Base-by-base conservation (phyloP, 306 rosid genomes). In the Vicia sativa region DNA sequence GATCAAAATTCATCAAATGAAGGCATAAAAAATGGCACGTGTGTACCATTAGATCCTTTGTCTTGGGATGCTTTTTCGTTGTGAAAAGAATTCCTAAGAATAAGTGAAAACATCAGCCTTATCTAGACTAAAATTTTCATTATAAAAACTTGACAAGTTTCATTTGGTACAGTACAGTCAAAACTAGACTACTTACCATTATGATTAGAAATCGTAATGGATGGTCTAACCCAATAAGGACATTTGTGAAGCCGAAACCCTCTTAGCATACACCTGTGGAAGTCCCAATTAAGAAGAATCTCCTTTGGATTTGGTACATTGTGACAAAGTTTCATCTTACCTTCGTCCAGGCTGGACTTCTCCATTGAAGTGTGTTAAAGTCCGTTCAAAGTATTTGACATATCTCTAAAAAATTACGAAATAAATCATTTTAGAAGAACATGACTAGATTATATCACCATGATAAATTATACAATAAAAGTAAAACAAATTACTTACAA, bases 161-260 rank as follows among this genome's bases (percentile, higher is more conserved):
- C 50, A 68, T 48, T 72, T 48, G 31, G 68, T 45, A 58, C 65
- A 54, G 23, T 14, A 21, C 61, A 29, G 73, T 21, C 25, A 37
- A 76, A 44, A 54, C 65, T 66, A 41, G 28, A 19, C 43, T 63
- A 59, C 68, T 68, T 77, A 92, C 98, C 95, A 18, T 52, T 86
- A 75, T 92, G 98, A 84, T 87, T 77, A 43, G 95, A 92, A 69
- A 92, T 70, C 42, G 95, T 89, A 74, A 92, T 78, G 60, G 93
- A 86, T 25, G 96, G 98, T 60, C 92, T 87, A 62, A 92, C 58
- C 96, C 96, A 92, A 57, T 86, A 82, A 35, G 98, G 98, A 82
- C 96, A 92, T 57, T 83, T 89, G 81, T 83, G 95, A 77, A 92
- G 87, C 76, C 98, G 89, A 77, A 89, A 84, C 58, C 96, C 98